These are phyloP conservation scores for Fusarium pseudocircinatum DNA, from an alignment of 2,329 filamentous ascomycete genomes.

Conservation along the genomic window DNA sequence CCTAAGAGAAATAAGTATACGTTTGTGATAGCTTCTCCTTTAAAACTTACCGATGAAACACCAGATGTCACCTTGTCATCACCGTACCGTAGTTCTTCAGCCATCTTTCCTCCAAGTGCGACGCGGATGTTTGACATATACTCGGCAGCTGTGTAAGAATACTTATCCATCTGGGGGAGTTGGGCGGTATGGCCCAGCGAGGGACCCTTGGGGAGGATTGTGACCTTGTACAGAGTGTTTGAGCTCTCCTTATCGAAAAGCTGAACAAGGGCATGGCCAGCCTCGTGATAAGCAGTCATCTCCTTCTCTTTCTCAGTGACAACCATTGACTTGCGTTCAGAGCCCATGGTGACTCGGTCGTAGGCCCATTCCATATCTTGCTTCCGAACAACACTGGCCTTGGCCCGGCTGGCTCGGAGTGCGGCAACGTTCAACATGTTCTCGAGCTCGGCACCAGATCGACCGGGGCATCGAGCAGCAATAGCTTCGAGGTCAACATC, in stretches of 20 bases:
- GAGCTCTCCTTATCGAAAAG: conserved; percentile 79
- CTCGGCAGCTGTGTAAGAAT: conserved; percentile 86
- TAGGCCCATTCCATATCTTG: conserved; percentile 96
- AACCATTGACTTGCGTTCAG: conserved; percentile 88
- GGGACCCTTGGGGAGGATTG: conserved; percentile 90
- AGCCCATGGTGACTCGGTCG: conserved; percentile 97
- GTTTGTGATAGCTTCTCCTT: neutral
- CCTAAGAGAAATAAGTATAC: conserved; percentile 60
- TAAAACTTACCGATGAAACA: conserved; percentile 73
- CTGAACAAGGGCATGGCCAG: conserved; percentile 90
- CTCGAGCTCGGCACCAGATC: conserved; percentile 94
- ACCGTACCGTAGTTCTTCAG: conserved; percentile 91
- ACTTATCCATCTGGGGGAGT: conserved; percentile 91
- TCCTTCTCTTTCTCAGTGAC: conserved; percentile 94
- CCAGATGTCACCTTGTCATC: conserved; percentile 92
- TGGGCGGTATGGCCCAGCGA: conserved; percentile 87
- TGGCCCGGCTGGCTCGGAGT: conserved; percentile 90
- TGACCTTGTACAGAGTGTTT: conserved; percentile 92
- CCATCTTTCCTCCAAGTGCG: conserved; percentile 85
- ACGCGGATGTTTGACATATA: conserved; percentile 84
- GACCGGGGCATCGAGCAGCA: conserved; percentile 87
- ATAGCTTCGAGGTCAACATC: conserved; percentile 87
- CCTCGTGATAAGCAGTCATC: conserved; percentile 96
- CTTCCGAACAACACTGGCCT: conserved; percentile 77
- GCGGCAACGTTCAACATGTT: conserved; percentile 98